Evolutionary conservation across 2,329 filamentous ascomycete genomes (phyloP).

Genomic region (Nemania sp.): DNA sequence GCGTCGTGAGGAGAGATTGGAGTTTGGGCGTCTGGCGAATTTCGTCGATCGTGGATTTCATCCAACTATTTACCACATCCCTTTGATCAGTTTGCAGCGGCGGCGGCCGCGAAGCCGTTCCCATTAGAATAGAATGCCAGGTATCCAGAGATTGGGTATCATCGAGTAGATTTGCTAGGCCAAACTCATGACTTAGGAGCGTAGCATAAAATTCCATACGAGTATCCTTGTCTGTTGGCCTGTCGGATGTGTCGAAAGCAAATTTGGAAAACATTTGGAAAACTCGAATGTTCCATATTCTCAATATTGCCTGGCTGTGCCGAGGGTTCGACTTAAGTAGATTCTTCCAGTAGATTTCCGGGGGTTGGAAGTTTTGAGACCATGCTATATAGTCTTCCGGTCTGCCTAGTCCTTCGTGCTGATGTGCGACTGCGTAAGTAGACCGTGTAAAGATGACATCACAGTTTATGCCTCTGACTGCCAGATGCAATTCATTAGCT

Average conservation of each 20-base stretch:
- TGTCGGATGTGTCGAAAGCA: background rate
- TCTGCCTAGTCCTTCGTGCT: background rate
- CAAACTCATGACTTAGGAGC: background rate
- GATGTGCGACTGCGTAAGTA: constrained; percentile 1
- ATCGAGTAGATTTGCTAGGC: background rate
- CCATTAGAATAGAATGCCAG: background rate
- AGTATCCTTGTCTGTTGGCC: background rate
- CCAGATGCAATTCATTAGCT: background rate
- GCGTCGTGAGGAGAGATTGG: background rate
- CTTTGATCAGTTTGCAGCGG: background rate
- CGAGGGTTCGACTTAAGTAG: background rate
- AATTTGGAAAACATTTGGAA: constrained; percentile 2
- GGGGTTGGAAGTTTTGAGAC: background rate
- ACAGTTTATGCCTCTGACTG: background rate
- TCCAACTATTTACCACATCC: background rate
- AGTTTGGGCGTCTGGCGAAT: background rate
- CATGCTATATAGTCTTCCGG: background rate
- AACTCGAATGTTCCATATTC: background rate
- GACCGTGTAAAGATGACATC: background rate
- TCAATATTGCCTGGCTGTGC: background rate
- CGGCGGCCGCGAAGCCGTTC: background rate
- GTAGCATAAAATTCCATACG: constrained; percentile 2
- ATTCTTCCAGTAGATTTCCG: background rate
- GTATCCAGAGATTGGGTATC: background rate
- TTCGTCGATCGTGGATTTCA: constrained; percentile 1